These are phyloP conservation scores for Chalciporus pseudorubinellus DNA, from an alignment of 768 basidiomycete genomes.

Conservation along the genomic window DNA sequence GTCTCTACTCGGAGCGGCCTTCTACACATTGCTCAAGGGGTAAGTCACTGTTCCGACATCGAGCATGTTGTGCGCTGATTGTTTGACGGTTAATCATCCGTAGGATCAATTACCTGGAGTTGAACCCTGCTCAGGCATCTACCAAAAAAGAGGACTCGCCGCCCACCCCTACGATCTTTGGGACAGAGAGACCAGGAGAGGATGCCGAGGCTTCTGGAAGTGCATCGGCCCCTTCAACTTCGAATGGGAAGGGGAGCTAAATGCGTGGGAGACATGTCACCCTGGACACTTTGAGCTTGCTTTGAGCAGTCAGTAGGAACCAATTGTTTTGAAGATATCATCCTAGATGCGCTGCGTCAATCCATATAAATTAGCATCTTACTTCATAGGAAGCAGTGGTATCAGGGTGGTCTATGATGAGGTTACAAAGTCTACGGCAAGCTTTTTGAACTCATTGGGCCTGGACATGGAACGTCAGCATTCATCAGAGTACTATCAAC, in stretches of 20 bases:
- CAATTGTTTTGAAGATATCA: neutral
- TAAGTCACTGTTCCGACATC: constrained; percentile 22
- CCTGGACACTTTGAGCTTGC: no score
- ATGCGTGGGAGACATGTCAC: no score
- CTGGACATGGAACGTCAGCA: constrained; percentile 23
- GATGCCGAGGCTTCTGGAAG: constrained; percentile 7
- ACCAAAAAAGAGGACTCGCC: constrained; percentile 30
- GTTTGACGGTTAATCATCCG: neutral
- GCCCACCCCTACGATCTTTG: constrained; percentile 12
- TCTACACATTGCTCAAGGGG: constrained; percentile 60
- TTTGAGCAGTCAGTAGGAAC: no score
- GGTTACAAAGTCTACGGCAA: constrained; percentile 29
- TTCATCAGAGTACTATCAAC: neutral
- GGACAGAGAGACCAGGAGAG: neutral
- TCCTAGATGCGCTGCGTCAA: neutral
- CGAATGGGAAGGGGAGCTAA: neutral
- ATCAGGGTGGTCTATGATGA: constrained; percentile 12
- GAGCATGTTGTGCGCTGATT: neutral
- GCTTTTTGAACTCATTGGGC: constrained; percentile 56
- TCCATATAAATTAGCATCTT: neutral
- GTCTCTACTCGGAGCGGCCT: constrained; percentile 52
- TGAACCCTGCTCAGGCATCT: constrained; percentile 32
- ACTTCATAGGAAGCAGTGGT: neutral
- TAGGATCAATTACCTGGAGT: constrained; percentile 28
- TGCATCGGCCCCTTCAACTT: neutral